Conservation (phyloP, 208 protist species). For the Acanthamoeba triangularis region DNA sequence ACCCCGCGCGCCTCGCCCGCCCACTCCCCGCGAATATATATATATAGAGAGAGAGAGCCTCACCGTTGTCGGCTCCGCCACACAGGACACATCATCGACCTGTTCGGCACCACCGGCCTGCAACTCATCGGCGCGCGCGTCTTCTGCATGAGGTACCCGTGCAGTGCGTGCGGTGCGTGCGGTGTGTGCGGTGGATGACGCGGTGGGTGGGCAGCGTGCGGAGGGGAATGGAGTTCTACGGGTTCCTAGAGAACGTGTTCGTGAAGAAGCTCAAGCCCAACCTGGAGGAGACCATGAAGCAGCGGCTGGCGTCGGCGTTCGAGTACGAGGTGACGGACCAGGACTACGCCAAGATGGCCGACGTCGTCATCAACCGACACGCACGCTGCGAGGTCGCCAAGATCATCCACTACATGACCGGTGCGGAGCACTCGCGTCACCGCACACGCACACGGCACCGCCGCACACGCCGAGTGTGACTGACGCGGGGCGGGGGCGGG, state of each 20-base stretch:
- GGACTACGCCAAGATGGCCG: background rate
- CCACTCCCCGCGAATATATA: background rate
- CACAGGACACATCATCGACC: constrained; percentile 37
- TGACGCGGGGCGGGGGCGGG: background rate
- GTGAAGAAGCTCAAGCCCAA: background rate
- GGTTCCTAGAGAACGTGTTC: constrained; percentile 3
- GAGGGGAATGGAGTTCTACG: background rate
- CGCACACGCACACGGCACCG: background rate
- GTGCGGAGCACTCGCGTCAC: background rate
- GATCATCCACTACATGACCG: constrained; percentile 49
- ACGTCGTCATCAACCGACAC: constrained; percentile 12
- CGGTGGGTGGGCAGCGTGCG: background rate
- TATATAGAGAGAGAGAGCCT: background rate
- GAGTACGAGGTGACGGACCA: background rate
- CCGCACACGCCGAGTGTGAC: background rate
- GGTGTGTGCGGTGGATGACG: background rate
- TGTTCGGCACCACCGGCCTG: constrained; percentile 36
- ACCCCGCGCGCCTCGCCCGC: background rate
- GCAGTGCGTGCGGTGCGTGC: background rate
- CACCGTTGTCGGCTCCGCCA: too few species aligned
- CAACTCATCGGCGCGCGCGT: constrained; percentile 31
- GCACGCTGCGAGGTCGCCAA: background rate
- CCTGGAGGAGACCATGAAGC: background rate
- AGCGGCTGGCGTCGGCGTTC: background rate
- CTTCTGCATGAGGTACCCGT: background rate